A percentile compares a stretch with the other conserved stretches of the same genome.
Conservation (phyloP, 2,329 filamentous ascomycete genomes). For the Rutstroemia sydowiana region DNA sequence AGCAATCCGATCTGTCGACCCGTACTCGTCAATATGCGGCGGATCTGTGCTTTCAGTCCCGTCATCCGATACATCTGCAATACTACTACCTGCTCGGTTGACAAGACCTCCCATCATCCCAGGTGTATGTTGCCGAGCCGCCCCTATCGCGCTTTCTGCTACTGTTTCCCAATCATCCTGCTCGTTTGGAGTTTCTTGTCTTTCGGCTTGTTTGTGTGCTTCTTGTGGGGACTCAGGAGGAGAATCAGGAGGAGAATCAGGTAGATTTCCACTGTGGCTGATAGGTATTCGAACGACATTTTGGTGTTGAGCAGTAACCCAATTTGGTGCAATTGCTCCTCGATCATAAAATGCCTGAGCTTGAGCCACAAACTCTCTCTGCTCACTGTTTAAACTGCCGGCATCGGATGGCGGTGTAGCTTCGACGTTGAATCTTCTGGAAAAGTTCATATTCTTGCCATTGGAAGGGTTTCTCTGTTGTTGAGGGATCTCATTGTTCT, state of each 20-base stretch:
- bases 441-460: slow-evolving; percentile 10
- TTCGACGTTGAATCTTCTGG: slow-evolving; percentile 13
- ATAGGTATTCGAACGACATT: slow-evolving; percentile 22
- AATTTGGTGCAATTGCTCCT: slow-evolving; percentile 18
- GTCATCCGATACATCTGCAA: slow-evolving; percentile 25
- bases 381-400: slow-evolving; percentile 5
- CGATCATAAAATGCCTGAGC: slow-evolving; percentile 21
- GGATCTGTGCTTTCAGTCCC: slow-evolving; percentile 12
- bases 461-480: slow-evolving; percentile 9
- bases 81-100: slow-evolving; percentile 24
- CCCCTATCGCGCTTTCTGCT: slow-evolving; percentile 17
- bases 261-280: slow-evolving; percentile 12
- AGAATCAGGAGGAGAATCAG: slow-evolving; percentile 18
- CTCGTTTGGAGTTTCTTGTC: not conserved
- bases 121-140: slow-evolving; percentile 2
- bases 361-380: slow-evolving; percentile 6
- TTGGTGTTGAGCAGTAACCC: slow-evolving; percentile 14
- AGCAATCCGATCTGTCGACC: slow-evolving; percentile 23
- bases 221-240: slow-evolving; percentile 2
- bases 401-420: slow-evolving; percentile 8
- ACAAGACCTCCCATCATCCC: slow-evolving; percentile 15
- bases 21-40: slow-evolving; percentile 18
- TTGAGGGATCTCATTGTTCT: slow-evolving; percentile 8
- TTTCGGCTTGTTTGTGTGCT: not conserved
- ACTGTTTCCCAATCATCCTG: slow-evolving; percentile 30